Evolutionary conservation across 805 yeast genomes (phyloP).

Genomic region (Candida xyloterini): DNA sequence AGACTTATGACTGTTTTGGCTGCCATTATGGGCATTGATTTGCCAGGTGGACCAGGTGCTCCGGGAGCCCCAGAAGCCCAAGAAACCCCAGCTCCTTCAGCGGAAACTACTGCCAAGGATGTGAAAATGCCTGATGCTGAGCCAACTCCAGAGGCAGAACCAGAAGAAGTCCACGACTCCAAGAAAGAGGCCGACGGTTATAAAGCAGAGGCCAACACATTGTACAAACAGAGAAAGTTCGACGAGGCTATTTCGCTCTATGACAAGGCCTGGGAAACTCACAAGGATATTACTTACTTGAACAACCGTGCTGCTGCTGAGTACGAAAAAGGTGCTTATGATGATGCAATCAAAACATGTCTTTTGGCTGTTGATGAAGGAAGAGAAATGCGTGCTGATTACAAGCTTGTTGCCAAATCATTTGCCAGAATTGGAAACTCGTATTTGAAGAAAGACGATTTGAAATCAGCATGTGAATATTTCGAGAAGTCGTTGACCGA

Average conservation of each 20-base stretch:
- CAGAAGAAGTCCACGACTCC: constrained; percentile 30
- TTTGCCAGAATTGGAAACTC: constrained; percentile 87
- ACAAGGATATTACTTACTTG: constrained; percentile 84
- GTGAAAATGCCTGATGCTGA: constrained; percentile 27
- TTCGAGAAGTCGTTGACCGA: constrained; percentile 93
- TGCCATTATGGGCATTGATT: constrained; percentile 77
- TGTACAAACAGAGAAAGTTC: constrained; percentile 83
- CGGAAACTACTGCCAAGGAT: constrained; percentile 27
- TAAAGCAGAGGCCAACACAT: constrained; percentile 81
- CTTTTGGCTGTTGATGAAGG: constrained; percentile 83
- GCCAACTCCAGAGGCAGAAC: constrained; percentile 16
- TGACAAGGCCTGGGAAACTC: constrained; percentile 78
- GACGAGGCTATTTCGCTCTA: constrained; percentile 90
- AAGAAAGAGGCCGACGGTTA: constrained; percentile 60
- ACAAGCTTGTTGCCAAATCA: constrained; percentile 86
- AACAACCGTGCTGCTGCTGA: constrained; percentile 98
- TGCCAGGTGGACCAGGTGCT: constrained; percentile 38
- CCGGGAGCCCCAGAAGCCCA: constrained; percentile 4
- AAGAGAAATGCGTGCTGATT: constrained; percentile 86
- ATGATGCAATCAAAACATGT: constrained; percentile 79
- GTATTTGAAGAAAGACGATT: constrained; percentile 72
- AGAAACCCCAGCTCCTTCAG: constrained; percentile 17
- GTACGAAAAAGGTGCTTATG: constrained; percentile 91
- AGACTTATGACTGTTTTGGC: constrained; percentile 88
- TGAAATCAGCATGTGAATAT: constrained; percentile 66